These are phyloP conservation scores for Starmera quercuum DNA, from an alignment of 805 yeast species.

Conservation along the genomic window DNA sequence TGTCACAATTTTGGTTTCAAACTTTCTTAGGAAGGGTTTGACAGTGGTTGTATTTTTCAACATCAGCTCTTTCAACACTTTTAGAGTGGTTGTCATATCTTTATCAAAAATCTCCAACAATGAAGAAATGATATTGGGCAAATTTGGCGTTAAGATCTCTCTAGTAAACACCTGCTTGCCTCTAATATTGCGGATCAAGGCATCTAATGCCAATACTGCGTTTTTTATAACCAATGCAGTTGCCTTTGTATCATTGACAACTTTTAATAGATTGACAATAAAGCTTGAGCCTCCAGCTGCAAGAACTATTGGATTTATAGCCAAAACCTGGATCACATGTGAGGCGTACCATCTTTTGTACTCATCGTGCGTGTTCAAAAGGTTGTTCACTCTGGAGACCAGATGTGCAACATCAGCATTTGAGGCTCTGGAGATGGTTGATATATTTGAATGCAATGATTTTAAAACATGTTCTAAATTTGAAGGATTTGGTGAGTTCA, in stretches of 20 bases:
- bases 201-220: constrained; percentile 21
- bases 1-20: constrained; percentile 35
- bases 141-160: constrained; percentile 74
- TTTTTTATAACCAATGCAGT: constrained; percentile 23
- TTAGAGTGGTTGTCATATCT: constrained; percentile 24
- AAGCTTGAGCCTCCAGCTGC: constrained; percentile 30
- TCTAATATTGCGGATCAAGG: constrained; percentile 38
- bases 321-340: constrained; percentile 21
- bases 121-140: constrained; percentile 51
- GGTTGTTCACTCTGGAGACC: constrained; percentile 24
- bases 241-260: constrained; percentile 24
- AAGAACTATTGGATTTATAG: constrained; percentile 19
- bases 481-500: constrained; percentile 13
- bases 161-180: constrained; percentile 82
- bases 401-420: constrained; percentile 45
- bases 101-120: constrained; percentile 39
- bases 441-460: constrained; percentile 13
- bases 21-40: constrained; percentile 67
- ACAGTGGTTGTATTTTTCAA: constrained; percentile 67
- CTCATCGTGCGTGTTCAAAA: constrained; percentile 27
- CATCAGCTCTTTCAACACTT: constrained; percentile 36
- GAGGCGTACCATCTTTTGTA: constrained; percentile 28
- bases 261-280: constrained; percentile 27
- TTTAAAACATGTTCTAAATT: constrained; percentile 15
- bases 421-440: constrained; percentile 33